Base-by-base conservation (phyloP, 768 basidiomycete genomes). In the Naganishia vishniacii region DNA sequence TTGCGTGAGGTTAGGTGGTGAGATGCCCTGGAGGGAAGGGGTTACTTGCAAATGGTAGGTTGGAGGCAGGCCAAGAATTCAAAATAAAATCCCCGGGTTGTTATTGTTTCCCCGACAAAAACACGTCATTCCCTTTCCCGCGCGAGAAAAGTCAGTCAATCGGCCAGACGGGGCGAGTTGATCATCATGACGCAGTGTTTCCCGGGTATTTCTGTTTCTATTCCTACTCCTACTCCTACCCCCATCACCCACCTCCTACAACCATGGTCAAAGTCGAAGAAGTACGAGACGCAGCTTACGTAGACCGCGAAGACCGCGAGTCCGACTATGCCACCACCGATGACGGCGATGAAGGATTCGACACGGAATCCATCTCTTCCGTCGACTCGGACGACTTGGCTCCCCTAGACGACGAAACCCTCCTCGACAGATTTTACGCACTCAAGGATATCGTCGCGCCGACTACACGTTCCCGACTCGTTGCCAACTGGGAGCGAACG, bases 391-490 rank as follows among this genome's bases (percentile, higher is more conserved):
- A 73, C 28, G 67, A 69, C 60, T 44, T 68, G 3, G 84, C 84
- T 65, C 80, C 79, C 67, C 31, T 56, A 32, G 32, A 37, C 11
- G 85, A 91, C 66, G 94, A 99, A 80, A 84, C 92, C 45, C 67
- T 95, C 71, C 81, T 86, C 68, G 92, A 97, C 81, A 89, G 94
- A 64, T 69, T 99, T 73, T 82, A 82, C 64, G 94, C 94, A 26
- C 87, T 99, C 77, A 88, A 88, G 70, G 94, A 99, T 82, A 98
- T 99, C 74, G 85, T 99, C 4, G 88, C 93, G 7, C 95, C 95
- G 25, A 80, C 87, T 9, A 93, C 93, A 41, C 86, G 95, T 66
- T 86, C 88, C 70, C 80, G 80, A 72, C 84, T 98, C 68, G 78
- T 83, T 53, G 80, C 85, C 25, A 83, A 82, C 59, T 71, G 88